These are phyloP conservation scores for Fusarium proliferatum DNA, from an alignment of 2,329 filamentous ascomycete genomes.

Conservation along the genomic window DNA sequence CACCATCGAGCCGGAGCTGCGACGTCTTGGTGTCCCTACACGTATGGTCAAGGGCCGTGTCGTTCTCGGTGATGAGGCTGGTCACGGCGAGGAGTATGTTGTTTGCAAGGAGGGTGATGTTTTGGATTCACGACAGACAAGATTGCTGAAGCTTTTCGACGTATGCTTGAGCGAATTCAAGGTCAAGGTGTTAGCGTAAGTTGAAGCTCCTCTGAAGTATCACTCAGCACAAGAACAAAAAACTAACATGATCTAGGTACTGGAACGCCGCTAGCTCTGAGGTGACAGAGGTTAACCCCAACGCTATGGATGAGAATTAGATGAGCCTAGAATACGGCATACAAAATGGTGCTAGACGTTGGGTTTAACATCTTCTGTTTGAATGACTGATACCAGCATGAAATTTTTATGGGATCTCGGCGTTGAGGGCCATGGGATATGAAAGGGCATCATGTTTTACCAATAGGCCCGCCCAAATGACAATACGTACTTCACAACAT, in stretches of 20 bases:
- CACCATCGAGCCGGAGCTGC: constrained; percentile 88
- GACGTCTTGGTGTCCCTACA: constrained; percentile 90
- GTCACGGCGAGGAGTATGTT: constrained; percentile 70
- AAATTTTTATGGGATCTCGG: constrained; percentile 48
- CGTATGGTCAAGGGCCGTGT: constrained; percentile 90
- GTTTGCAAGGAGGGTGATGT: constrained; percentile 88
- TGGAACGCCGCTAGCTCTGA: constrained; percentile 70
- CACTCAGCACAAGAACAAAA: background rate
- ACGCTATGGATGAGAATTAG: constrained; percentile 52
- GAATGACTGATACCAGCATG: constrained; percentile 52
- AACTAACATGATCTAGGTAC: constrained; percentile 56
- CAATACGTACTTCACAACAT: constrained; percentile 36
- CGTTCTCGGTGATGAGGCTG: constrained; percentile 70
- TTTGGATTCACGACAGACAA: constrained; percentile 91
- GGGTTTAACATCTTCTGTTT: constrained; percentile 45
- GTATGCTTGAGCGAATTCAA: constrained; percentile 91
- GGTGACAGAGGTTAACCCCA: constrained; percentile 65
- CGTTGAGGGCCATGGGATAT: constrained; percentile 50
- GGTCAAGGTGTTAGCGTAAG: constrained; percentile 80
- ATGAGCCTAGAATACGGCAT: constrained; percentile 9
- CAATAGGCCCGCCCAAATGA: constrained; percentile 44
- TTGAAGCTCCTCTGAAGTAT: constrained; percentile 29
- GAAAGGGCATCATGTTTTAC: constrained; percentile 47
- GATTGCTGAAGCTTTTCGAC: constrained; percentile 92
- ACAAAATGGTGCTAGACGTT: constrained; percentile 42